Evolutionary conservation across 306 rosid species (phyloP).

Genomic region (Prunus dulcis): DNA sequence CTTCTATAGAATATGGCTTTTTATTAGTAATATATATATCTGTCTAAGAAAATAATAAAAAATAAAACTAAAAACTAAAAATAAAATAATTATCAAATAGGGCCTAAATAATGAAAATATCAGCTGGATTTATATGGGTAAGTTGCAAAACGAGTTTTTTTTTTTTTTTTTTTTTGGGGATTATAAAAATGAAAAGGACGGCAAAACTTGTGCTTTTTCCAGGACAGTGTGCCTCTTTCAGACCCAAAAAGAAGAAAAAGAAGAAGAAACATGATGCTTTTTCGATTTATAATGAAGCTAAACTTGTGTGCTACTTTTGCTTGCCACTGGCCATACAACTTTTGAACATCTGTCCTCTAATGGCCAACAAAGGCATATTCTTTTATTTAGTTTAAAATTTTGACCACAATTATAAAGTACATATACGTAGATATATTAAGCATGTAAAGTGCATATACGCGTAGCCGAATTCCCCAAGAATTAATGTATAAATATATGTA

Average conservation of each 20-base stretch:
- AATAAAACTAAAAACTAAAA: no score
- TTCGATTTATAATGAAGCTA: neutral
- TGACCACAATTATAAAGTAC: neutral
- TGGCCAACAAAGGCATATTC: conserved; percentile 4
- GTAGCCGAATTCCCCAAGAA: conserved; percentile 2
- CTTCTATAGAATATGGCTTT: neutral
- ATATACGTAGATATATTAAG: neutral
- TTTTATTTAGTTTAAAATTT: neutral
- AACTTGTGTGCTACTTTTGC: neutral
- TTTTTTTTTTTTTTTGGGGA: no score
- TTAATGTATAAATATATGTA: no score
- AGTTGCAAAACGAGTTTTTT: no score
- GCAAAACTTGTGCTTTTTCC: neutral
- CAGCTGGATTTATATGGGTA: no score
- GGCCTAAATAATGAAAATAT: no score
- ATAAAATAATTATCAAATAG: neutral
- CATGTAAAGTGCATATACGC: conserved; percentile 19
- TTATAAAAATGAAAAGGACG: neutral
- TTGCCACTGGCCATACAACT: neutral
- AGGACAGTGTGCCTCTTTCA: neutral
- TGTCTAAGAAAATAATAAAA: no score
- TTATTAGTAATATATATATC: neutral
- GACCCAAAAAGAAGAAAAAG: neutral
- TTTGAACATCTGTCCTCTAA: neutral
- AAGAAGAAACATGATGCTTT: neutral